Base-by-base conservation (phyloP, 2,329 filamentous ascomycete genomes). In the Neonectria coccinea region DNA sequence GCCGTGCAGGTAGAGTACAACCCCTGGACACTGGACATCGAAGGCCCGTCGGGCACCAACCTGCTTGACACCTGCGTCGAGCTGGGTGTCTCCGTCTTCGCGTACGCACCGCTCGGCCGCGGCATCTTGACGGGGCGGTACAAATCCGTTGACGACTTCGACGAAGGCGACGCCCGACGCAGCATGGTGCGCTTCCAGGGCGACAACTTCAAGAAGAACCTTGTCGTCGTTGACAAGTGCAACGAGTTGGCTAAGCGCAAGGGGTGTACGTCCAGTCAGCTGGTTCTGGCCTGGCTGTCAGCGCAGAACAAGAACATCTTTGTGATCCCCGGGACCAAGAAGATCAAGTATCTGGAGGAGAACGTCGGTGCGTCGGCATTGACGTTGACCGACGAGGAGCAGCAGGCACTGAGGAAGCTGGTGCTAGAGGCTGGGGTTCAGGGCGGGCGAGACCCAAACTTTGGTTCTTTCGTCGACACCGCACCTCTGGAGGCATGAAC, bases 271-370 rank as follows among this genome's bases (percentile, higher is more conserved):
- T 69, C 86, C 0, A 82, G 81, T 1, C 85, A 92, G 73, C 73
- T 92, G 33, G 84, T 86, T 1, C 79, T 91, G 29, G 89, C 89
- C 0, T 92, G 89, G 88, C 69, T 91, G 60, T 70, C 89, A 67
- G 83, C 83, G 4, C 88, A 91, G 70, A 86, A 86, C 0, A 80
- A 85, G 2, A 85, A 89, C 68, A 80, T 91, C 54, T 84, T 88
- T 70, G 86, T 89, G 0, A 91, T 86, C 55, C 84, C 82, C 0
- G 84, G 83, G 2, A 86, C 84, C 0, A 85, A 81, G 74, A 82
- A 74, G 58, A 74, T 82, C 41, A 78, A 79, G 68, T 83, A 82
- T 60, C 71, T 86, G 29, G 80, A 85, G 60, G 79, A 85, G 59
- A 86, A 86, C 41, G 59, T 79, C 5, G 77, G 69, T 3, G 77